A percentile compares a stretch with the other conserved stretches of the same genome.
Evolutionary conservation across 2,329 filamentous ascomycete genomes (phyloP).

Genomic region (Shiraia sp.): DNA sequence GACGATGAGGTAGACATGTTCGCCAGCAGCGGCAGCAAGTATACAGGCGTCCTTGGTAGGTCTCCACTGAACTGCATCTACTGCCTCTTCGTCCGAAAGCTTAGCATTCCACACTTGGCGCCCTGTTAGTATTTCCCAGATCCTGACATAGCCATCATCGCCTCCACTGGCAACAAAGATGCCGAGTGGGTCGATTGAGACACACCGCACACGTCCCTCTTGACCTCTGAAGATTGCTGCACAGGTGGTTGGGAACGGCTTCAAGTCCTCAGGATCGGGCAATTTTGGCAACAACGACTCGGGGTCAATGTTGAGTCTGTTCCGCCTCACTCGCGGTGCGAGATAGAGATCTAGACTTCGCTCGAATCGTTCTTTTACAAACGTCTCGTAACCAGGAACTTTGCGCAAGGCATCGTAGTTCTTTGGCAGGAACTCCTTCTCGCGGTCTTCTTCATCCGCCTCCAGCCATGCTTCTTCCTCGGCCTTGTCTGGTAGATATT

Average conservation of each 20-base stretch:
- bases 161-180: slow-evolving; percentile 88
- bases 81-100: slow-evolving; percentile 74
- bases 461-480: slow-evolving; percentile 87
- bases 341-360: slow-evolving; percentile 94
- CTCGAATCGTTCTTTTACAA: slow-evolving; percentile 96
- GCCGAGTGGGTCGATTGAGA: slow-evolving; percentile 83
- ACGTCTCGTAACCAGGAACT: slow-evolving; percentile 86
- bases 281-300: slow-evolving; percentile 90
- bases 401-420: slow-evolving; percentile 83
- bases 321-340: slow-evolving; percentile 87
- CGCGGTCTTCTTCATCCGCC: slow-evolving; percentile 84
- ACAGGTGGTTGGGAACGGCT: slow-evolving; percentile 90
- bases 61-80: slow-evolving; percentile 88
- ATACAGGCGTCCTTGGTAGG: slow-evolving; percentile 80
- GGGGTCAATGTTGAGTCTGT: slow-evolving; percentile 95
- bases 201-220: slow-evolving; percentile 80
- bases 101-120: slow-evolving; percentile 85
- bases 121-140: slow-evolving; percentile 87
- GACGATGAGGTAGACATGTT: slow-evolving; percentile 83
- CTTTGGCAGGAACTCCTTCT: slow-evolving; percentile 83
- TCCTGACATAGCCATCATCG: slow-evolving; percentile 87
- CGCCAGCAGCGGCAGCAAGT: slow-evolving; percentile 80
- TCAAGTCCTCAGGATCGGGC: slow-evolving; percentile 88
- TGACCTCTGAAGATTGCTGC: slow-evolving; percentile 88
- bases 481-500: slow-evolving; percentile 85